These are phyloP conservation scores for Baorangia bicolor DNA, from an alignment of 768 basidiomycete genomes.

Conservation along the genomic window DNA sequence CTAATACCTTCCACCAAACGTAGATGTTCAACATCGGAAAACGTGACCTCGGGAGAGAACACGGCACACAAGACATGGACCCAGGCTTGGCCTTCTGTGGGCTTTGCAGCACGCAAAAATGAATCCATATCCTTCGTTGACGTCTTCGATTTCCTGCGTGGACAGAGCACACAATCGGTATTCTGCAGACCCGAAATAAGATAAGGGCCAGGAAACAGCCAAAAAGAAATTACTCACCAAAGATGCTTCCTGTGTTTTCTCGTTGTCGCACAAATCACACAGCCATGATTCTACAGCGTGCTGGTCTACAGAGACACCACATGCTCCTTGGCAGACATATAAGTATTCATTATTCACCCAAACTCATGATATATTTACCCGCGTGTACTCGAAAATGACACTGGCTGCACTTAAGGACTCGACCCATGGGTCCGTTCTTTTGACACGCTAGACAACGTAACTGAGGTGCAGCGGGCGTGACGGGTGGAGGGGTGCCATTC, in stretches of 20 bases:
- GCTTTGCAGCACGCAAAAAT: slow-evolving; percentile 78
- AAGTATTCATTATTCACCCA: neutral
- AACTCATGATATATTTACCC: slow-evolving; percentile 40
- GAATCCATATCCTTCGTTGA: slow-evolving; percentile 53
- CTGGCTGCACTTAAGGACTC: slow-evolving; percentile 78
- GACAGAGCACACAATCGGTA: slow-evolving; percentile 84
- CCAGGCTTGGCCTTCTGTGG: slow-evolving; percentile 93
- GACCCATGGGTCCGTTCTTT: slow-evolving; percentile 70
- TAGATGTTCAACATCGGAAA: slow-evolving; percentile 70
- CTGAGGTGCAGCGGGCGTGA: slow-evolving; percentile 51
- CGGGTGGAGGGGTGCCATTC: slow-evolving; percentile 61
- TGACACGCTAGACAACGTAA: slow-evolving; percentile 74
- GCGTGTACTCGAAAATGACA: slow-evolving; percentile 81
- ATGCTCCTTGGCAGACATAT: slow-evolving; percentile 45
- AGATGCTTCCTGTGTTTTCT: slow-evolving; percentile 78
- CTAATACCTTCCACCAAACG: slow-evolving; percentile 86
- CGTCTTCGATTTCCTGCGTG: slow-evolving; percentile 40
- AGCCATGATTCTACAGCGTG: slow-evolving; percentile 70
- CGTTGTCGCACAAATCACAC: slow-evolving; percentile 87
- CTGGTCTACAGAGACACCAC: slow-evolving; percentile 68
- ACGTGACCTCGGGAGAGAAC: slow-evolving; percentile 82
- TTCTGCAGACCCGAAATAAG: slow-evolving; percentile 45
- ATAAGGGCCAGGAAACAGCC: neutral
- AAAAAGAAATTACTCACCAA: slow-evolving; percentile 48
- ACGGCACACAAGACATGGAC: slow-evolving; percentile 87